Base-by-base conservation (phyloP, 164 flowering plant species). In the Warburgia ugandensis region DNA sequence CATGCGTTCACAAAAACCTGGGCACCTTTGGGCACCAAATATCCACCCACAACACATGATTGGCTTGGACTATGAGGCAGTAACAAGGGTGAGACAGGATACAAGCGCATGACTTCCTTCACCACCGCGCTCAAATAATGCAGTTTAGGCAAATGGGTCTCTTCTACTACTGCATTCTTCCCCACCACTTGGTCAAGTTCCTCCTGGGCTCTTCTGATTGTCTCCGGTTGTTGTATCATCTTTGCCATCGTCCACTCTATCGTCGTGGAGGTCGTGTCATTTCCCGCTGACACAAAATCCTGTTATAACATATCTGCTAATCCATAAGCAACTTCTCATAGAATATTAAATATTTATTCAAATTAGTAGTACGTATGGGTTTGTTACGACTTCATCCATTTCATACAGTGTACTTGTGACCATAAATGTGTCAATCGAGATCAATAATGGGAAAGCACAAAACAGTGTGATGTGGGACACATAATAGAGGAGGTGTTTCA, bases 51-150 rank as follows among this genome's bases (percentile, higher is more conserved):
- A 3, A 46, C 40, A 72, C 70, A 55, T 4, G 77, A 47, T 25
- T 58, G 43, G 58, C 75, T 77, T 1, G 87, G 80, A 65, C 79
- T 56, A 39, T 72, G 87, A 6, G 95, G 90, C 35, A 73, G 68
- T 21, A 73, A 52, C 29, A 73, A 71, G 4, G 74, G 76, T 2
- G 73, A 61, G 0, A 56, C 65, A 12, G 81, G 77, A 61, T 77
- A 75, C 39, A 77, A 32, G 0, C 81, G 65, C 4, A 77, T 50
- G 4, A 58, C 54, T 45, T 77, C 83, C 49, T 77, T 74, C 64
- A 70, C 67, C 9, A 75, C 71, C 1, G 70, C 67, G 4, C 44
- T 28, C 13, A 75, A 41, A 65, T 72, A 77, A 12, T 52, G 70
- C 2, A 77, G 70, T 27, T 66, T 62, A 36, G 52, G 50, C 6